These are phyloP conservation scores for Astrothelium subdiscretum DNA, from an alignment of 495 filamentous ascomycete genomes.

Conservation along the genomic window DNA sequence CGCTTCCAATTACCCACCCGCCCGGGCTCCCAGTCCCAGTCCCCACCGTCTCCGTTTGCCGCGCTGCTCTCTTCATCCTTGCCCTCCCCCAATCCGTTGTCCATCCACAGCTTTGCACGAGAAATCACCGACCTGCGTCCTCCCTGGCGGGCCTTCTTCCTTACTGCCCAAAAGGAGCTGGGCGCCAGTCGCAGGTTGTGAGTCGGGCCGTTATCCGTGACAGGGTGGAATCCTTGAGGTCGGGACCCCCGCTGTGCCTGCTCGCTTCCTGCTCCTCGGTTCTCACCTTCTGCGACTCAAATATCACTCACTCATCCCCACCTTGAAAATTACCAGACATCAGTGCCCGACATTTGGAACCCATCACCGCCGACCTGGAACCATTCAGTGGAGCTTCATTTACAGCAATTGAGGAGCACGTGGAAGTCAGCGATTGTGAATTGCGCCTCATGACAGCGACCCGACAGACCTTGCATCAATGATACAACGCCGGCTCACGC, in stretches of 20 bases:
- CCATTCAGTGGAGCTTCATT: neutral
- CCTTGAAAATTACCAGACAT: neutral
- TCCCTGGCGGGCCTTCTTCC: neutral
- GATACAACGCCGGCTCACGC: neutral
- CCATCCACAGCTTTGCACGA: neutral
- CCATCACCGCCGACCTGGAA: neutral
- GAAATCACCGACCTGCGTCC: neutral
- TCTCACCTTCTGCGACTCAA: neutral
- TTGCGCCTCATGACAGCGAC: too few relatives aligned
- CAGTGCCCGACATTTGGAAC: neutral
- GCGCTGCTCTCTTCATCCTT: neutral
- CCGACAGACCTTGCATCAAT: too few relatives aligned
- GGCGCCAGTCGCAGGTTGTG: too few relatives aligned
- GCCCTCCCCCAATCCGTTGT: neutral
- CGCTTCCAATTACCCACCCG: neutral
- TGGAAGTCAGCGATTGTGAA: too few relatives aligned
- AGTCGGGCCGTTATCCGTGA: too few relatives aligned
- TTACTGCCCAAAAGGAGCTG: neutral
- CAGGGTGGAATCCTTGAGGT: neutral
- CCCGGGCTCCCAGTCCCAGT: neutral
- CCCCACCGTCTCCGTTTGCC: neutral
- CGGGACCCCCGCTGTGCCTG: neutral
- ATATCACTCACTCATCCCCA: neutral
- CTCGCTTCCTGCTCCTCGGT: conserved; percentile 2
- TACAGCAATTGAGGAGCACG: neutral